Evolutionary conservation across 1,284 basidiomycete genomes (phyloP).

Genomic region (Ganoderma meredithae): DNA sequence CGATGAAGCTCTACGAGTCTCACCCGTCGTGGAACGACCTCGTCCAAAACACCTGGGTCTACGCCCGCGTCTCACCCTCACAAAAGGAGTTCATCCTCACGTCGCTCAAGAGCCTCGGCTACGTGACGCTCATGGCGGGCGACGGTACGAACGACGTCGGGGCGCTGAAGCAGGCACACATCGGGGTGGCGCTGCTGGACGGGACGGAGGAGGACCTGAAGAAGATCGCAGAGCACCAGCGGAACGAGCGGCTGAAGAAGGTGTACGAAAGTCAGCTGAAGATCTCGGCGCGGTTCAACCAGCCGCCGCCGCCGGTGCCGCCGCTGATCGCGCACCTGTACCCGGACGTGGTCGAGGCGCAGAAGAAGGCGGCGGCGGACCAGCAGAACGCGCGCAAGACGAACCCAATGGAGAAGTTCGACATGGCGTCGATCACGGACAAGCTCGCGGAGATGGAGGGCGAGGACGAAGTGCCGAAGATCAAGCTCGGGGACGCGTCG

Average conservation of each 20-base stretch:
- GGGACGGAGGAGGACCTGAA: conserved; percentile 91
- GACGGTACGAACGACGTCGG: conserved; percentile 98
- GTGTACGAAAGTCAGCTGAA: conserved; percentile 95
- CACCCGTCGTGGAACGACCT: conserved; percentile 76
- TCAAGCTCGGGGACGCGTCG: conserved; percentile 96
- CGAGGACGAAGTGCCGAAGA: conserved; percentile 92
- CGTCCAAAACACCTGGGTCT: conserved; percentile 95
- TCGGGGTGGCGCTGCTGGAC: conserved; percentile 92
- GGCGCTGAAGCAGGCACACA: conserved; percentile 94
- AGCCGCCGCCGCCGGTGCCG: conserved; percentile 91
- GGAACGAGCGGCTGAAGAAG: conserved; percentile 89
- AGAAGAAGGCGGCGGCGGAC: conserved; percentile 76
- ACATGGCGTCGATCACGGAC: conserved; percentile 86
- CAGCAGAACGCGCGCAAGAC: conserved; percentile 71
- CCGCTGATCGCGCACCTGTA: conserved; percentile 83
- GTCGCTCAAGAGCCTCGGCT: conserved; percentile 87
- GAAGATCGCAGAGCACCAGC: conserved; percentile 92
- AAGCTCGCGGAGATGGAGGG: conserved; percentile 92
- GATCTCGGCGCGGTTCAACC: conserved; percentile 88
- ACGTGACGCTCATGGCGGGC: conserved; percentile 93
- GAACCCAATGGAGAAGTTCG: conserved; percentile 96
- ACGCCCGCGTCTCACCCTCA: conserved; percentile 93
- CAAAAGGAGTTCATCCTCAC: conserved; percentile 96
- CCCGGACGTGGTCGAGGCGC: conserved; percentile 91
- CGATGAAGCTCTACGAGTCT: conserved; percentile 83